Base-by-base conservation (phyloP, 2,329 filamentous ascomycete species). In the Paradendryphiella salina region DNA sequence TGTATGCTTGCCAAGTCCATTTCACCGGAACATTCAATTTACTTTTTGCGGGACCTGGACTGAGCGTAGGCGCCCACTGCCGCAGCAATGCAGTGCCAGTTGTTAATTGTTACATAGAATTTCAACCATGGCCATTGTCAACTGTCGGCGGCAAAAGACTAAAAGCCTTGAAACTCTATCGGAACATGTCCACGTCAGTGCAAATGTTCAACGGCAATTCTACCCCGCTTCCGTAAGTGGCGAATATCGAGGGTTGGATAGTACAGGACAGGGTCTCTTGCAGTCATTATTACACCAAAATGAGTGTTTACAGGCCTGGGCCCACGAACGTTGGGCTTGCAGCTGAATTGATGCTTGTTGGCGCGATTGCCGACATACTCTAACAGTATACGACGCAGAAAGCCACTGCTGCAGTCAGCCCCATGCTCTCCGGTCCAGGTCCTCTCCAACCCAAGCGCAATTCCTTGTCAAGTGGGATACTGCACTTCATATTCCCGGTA, bases 381-480 rank as follows among this genome's bases (percentile, higher is more conserved):
- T 28, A 18, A 18, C 29, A 40, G 45, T 43, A 32, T 40, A 29
- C 20, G 31, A 47, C 28, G 38, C 34, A 47, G 18, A 37, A 23
- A 45, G 42, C 39, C 26, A 36, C 35, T 40, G 33, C 53, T 57
- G 54, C 56, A 54, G 51, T 59, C 54, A 59, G 54, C 54, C 43
- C 46, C 33, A 48, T 37, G 32, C 40, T 20, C 26, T 32, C 33
- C 31, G 29, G 34, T 11, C 31, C 43, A 46, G 18, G 38, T 50
- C 37, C 34, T 35, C 14, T 35, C 33, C 26, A 37, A 18, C 18
- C 36, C 29, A 40, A 38, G 41, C 36, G 43, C 35, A 29, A 33
- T 47, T 55, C 54, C 59, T 52, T 47, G 52, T 58, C 57, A 55
- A 47, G 54, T 59, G 35, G 40, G 42, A 33, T 26, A 33, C 46